Evolutionary conservation across 768 basidiomycete species (phyloP).

Genomic region (Leccinum disarticulatum): DNA sequence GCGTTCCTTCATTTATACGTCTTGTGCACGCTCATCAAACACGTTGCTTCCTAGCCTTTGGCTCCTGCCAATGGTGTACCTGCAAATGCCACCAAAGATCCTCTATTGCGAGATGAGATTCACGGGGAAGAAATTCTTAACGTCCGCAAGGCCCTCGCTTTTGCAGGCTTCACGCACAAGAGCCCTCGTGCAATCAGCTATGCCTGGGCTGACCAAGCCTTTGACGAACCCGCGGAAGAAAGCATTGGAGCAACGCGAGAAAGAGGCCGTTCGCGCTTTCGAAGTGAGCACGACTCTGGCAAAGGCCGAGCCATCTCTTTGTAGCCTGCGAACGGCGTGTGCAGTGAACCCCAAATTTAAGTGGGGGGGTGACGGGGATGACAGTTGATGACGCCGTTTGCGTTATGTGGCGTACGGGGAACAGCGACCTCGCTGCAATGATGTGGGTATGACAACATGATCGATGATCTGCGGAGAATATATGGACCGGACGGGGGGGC

Average conservation of each 20-base stretch:
- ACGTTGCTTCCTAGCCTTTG: constrained; percentile 61
- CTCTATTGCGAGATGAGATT: constrained; percentile 78
- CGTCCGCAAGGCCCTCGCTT: constrained; percentile 88
- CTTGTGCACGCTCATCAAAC: constrained; percentile 30
- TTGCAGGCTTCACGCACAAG: constrained; percentile 90
- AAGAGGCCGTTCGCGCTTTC: constrained; percentile 65
- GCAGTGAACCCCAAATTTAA: constrained; percentile 23
- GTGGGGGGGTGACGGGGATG: constrained; percentile 19
- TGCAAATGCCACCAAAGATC: constrained; percentile 85
- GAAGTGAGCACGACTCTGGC: constrained; percentile 60
- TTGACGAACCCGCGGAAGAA: constrained; percentile 55
- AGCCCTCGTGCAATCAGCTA: constrained; percentile 80
- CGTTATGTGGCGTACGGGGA: constrained; percentile 31
- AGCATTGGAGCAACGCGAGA: constrained; percentile 48
- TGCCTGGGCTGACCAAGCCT: constrained; percentile 70
- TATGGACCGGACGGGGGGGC: constrained; percentile 16
- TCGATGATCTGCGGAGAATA: constrained; percentile 31
- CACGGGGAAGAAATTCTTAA: constrained; percentile 87
- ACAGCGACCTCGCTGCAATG: constrained; percentile 32
- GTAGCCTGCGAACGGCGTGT: constrained; percentile 45
- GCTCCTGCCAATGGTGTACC: constrained; percentile 86
- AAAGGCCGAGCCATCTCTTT: constrained; percentile 83
- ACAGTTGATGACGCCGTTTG: constrained; percentile 31
- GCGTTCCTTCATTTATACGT: constrained; percentile 30
- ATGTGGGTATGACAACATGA: constrained; percentile 32